phyloP scores from a whole-genome alignment of 2,329 filamentous ascomycete species.

The Plectosphaerella plurivora region DNA sequence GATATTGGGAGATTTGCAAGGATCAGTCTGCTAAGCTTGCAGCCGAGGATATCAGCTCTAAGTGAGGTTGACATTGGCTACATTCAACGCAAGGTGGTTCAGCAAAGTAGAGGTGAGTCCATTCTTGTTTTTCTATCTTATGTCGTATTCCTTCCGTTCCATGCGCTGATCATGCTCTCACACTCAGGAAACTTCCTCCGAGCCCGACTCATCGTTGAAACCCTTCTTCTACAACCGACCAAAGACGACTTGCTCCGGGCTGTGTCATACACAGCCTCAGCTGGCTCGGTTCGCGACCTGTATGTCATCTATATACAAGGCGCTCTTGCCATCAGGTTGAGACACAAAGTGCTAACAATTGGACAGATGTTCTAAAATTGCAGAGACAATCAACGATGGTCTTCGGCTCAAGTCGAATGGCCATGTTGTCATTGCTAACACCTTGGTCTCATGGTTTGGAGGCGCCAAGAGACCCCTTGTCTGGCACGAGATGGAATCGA shows the following conservation, averaged over 20 bases:
- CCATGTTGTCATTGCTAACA: slow-evolving; percentile 9
- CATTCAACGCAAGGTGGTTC: slow-evolving; percentile 6
- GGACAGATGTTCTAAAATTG: neutral
- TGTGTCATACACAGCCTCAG: neutral
- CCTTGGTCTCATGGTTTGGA: slow-evolving; percentile 33
- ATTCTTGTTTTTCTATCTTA: neutral
- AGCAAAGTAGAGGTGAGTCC: slow-evolving; percentile 7
- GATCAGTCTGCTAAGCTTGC: neutral
- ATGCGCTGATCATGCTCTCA: neutral
- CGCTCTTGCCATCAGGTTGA: neutral
- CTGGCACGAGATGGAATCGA: slow-evolving; percentile 34
- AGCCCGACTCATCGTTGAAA: slow-evolving; percentile 22
- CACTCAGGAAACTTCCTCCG: slow-evolving; percentile 25
- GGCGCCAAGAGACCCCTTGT: slow-evolving; percentile 33
- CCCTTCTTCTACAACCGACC: slow-evolving; percentile 17
- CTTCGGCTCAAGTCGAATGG: neutral
- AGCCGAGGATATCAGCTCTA: neutral
- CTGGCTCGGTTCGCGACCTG: neutral
- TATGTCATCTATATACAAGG: neutral
- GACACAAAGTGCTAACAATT: neutral
- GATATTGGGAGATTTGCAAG: slow-evolving; percentile 7
- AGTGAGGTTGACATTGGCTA: neutral
- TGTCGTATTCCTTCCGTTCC: neutral
- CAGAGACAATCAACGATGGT: neutral
- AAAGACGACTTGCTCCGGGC: slow-evolving; percentile 8